Base-by-base conservation (phyloP, 2,329 filamentous ascomycete genomes). In the Aureobasidium uvarum region DNA sequence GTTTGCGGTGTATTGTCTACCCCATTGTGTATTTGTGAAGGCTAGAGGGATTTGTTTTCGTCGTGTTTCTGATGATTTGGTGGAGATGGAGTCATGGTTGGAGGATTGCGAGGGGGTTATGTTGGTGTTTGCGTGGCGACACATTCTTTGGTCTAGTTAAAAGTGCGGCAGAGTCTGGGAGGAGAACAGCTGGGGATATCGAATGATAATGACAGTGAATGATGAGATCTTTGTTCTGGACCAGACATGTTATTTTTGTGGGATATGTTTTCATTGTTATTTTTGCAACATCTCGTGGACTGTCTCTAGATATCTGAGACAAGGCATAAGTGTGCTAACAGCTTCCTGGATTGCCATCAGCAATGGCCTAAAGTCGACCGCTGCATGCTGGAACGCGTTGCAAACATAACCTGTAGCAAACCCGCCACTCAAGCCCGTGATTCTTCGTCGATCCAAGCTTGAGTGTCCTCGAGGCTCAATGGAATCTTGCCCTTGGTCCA, bases 401-500 rank as follows among this genome's bases (percentile, higher is more conserved):
- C 18, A 16, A 13, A 25, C 3, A 28, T n/a, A 23, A 23, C 0
- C 13, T 48, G 45, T 6, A 16, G 5, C 31, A 10, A 33, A 10
- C 8, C 10, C 31, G 7, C 10, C 5, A 33, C 31, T 58, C 38
- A 43, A 18, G 18, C 4, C 8, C 14, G 23, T 33, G 56, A 28
- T 14, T 62, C 58, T 16, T 2, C 81, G 69, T 82, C 80, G 73
- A 92, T 76, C 76, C 90, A 88, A 5, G 73, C 77, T 64, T 87
- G 83, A 13, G 93, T 76, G 38, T 79, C 80, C 13, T 81, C 80
- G 38, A 86, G 80, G 20, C 81, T 86, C 68, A 91, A 73, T 73
- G 85, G 84, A 23, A 91, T 83, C 3, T 80, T 82, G 45, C 73
- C 73, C 5, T 72, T 72, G 25, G 16, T 6, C 79, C 86, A 83